Evolutionary conservation across 306 rosid species (phyloP), one percentile per base, ranked within the genome.

Genomic region (Ormosia emarginata): DNA sequence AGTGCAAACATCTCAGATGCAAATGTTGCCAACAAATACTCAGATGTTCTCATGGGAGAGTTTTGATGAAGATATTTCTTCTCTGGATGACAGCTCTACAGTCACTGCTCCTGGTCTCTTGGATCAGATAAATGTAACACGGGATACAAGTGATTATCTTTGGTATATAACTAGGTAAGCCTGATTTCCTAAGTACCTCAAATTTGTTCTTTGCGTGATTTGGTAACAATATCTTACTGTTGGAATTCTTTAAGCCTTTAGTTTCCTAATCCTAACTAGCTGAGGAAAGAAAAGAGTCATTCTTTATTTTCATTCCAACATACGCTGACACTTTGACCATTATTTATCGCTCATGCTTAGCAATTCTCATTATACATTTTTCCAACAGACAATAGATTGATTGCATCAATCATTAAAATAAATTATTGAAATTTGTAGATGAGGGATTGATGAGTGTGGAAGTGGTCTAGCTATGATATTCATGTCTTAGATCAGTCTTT

Each of bases 91-190:
- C 33, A 88, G 93, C 75, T 81, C 90, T 13, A 81, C 92, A 39
- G 43, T 90, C 77, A 86, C 89, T 15, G 87, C 91, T 74, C 79
- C 91, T 7, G 96, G 93, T 81, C 92, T 93, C 85, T 76, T 91
- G 85, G 97, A 93, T 49, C 96, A 93, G 87, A 85, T 93, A 59
- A 93, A 93, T 39, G 93, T 93, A 75, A 93, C 97, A 7, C 82
- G 90, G 65, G 97, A 93, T 83, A 57, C 86, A 74, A 93, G 93
- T 37, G 97, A 93, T 84, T 93, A 93, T 82, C 91, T 93, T 49
- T 93, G 97, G 97, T 93, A 93, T 85, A 91, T 81, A 80, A 91
- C 96, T 30, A 90, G 93, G 97, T 91, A 85, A 86, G 94, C 67
- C 49, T 76, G 61, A 55, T 77, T 69, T 41, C 37, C 40, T 46